phyloP scores from a whole-genome alignment of 805 yeast genomes.

The Saccharomycopsis vini region DNA sequence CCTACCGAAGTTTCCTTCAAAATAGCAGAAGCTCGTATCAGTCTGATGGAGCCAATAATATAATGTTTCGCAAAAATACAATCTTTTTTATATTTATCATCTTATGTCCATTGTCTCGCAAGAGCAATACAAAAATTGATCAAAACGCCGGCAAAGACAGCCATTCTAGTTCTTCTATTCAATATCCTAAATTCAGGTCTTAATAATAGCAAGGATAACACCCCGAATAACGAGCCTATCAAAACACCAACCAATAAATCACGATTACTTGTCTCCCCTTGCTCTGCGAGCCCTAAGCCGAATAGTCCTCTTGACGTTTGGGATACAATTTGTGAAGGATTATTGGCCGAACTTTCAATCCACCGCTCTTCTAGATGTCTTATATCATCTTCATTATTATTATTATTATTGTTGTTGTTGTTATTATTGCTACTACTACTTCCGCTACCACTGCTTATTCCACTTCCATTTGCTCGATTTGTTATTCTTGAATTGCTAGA shows the following conservation, averaged over 20 bases:
- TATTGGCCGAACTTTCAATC: conserved; percentile 70
- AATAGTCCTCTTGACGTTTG: conserved; percentile 32
- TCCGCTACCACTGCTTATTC: not conserved
- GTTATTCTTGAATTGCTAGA: not conserved
- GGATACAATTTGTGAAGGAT: conserved; percentile 35
- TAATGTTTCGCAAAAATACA: no score
- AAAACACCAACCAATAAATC: conserved; percentile 63
- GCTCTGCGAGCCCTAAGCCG: conserved; percentile 15
- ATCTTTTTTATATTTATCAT: no score
- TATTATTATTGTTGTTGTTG: not conserved
- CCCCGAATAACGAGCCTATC: conserved; percentile 71
- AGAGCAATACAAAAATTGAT: conserved; percentile 63
- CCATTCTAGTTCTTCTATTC: conserved; percentile 53
- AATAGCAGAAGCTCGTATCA: no score
- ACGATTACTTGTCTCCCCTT: conserved; percentile 36
- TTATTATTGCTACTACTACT: not conserved
- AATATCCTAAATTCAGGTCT: conserved; percentile 50
- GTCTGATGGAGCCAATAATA: no score
- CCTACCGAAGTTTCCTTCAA: no score
- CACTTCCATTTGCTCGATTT: conserved; percentile 18
- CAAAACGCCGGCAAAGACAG: conserved; percentile 61
- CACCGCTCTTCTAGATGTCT: conserved; percentile 76
- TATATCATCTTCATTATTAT: conserved; percentile 35
- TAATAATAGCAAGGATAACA: conserved; percentile 54
- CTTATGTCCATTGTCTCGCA: conserved; percentile 28